Evolutionary conservation across 768 basidiomycete genomes (phyloP).

Genomic region (Termitomyces bulborhizus): DNA sequence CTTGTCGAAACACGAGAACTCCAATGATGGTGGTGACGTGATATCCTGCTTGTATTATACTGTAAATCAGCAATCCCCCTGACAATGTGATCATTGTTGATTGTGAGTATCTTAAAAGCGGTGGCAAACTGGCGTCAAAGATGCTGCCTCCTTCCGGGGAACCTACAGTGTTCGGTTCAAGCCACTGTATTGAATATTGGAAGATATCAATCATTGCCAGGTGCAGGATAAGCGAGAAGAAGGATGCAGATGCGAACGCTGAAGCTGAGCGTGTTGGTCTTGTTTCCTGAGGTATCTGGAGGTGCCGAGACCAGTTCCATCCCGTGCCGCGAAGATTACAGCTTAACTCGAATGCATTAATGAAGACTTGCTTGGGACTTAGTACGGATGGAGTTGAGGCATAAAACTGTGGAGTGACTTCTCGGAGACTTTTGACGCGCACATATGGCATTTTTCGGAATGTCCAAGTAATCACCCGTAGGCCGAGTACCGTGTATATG

Average conservation of each 20-base stretch:
- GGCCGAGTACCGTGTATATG: slow-evolving; percentile 25
- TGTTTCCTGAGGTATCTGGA: slow-evolving; percentile 34
- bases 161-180: slow-evolving; percentile 36
- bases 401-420: slow-evolving; percentile 10
- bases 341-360: slow-evolving; percentile 44
- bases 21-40: slow-evolving; percentile 35
- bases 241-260: slow-evolving; percentile 30
- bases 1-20: slow-evolving; percentile 40
- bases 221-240: slow-evolving; percentile 26
- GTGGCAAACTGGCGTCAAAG: slow-evolving; percentile 31
- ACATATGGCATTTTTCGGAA: slow-evolving; percentile 27
- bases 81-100: slow-evolving; percentile 38
- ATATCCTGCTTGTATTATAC: slow-evolving; percentile 37
- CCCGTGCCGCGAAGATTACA: slow-evolving; percentile 51
- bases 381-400: slow-evolving; percentile 3
- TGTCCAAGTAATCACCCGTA: slow-evolving; percentile 36
- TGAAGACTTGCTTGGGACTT: slow-evolving; percentile 11
- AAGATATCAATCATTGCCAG: slow-evolving; percentile 36
- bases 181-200: slow-evolving; percentile 40
- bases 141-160: slow-evolving; percentile 34
- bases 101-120: slow-evolving; percentile 30
- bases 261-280: slow-evolving; percentile 30
- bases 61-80: slow-evolving; percentile 38
- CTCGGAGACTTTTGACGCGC: slow-evolving; percentile 17
- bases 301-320: slow-evolving; percentile 52